These are phyloP conservation scores for Zygosaccharomyces pseudobailii DNA, from an alignment of 1,139 yeast genomes.

Conservation along the genomic window DNA sequence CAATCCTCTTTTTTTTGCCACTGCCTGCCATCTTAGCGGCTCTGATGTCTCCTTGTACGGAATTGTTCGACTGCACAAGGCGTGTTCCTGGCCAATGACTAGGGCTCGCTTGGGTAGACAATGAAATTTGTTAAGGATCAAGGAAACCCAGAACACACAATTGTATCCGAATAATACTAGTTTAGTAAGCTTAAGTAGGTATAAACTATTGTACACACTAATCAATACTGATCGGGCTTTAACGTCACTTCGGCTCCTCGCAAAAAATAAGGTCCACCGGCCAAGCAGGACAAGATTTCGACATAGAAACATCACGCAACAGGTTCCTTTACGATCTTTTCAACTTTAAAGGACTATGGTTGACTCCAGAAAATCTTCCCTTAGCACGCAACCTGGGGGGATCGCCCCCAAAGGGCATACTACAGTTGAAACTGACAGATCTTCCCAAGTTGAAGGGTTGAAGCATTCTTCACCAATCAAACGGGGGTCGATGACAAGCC, in stretches of 20 bases:
- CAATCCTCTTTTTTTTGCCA: background rate
- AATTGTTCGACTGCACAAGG: background rate
- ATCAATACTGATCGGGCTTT: background rate
- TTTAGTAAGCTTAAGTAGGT: too few relatives aligned
- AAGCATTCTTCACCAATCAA: background rate
- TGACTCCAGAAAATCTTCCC: background rate
- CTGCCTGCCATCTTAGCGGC: slow-evolving; percentile 5
- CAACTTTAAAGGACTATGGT: background rate
- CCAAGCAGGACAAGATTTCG: background rate
- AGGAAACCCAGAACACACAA: too few relatives aligned
- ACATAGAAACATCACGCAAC: background rate
- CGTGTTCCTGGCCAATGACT: too few relatives aligned
- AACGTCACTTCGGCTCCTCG: background rate
- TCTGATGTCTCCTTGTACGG: background rate
- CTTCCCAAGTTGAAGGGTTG: background rate
- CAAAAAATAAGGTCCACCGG: background rate
- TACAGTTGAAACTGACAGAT: background rate
- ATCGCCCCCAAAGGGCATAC: background rate
- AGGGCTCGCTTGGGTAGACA: too few relatives aligned
- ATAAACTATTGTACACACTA: too few relatives aligned
- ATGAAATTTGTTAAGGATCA: too few relatives aligned
- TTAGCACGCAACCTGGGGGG: background rate
- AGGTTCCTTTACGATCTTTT: background rate
- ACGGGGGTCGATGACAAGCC: background rate
- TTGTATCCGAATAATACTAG: too few relatives aligned